Conservation (phyloP, 495 filamentous ascomycete species). For the Aspergillus biplanus region DNA sequence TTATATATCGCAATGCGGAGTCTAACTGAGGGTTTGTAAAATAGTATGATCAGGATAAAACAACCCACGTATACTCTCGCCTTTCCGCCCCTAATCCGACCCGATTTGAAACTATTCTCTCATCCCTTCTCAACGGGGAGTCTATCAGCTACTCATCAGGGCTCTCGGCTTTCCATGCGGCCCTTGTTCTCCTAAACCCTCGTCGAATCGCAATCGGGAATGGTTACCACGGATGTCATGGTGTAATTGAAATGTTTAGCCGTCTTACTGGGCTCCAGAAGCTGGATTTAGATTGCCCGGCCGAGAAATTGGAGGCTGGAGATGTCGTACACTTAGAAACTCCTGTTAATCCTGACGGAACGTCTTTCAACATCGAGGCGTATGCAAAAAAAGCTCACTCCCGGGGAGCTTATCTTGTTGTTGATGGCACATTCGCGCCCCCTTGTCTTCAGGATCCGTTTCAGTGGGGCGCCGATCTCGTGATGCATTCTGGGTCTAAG, state of each 20-base stretch:
- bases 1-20: no score
- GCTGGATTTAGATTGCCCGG: slow-evolving; percentile 63
- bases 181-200: slow-evolving; percentile 77
- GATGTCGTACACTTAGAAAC: slow-evolving; percentile 93
- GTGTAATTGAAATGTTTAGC: slow-evolving; percentile 69
- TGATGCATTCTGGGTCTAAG: slow-evolving; percentile 93
- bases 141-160: slow-evolving; percentile 81
- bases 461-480: slow-evolving; percentile 72
- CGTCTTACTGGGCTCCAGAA: slow-evolving; percentile 71
- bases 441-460: slow-evolving; percentile 89
- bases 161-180: slow-evolving; percentile 82
- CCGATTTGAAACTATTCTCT: slow-evolving; percentile 82
- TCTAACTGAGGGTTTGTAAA: slow-evolving; percentile 3
- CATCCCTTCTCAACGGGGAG: slow-evolving; percentile 69
- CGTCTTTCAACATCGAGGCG: slow-evolving; percentile 67
- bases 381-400: slow-evolving; percentile 74
- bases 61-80: slow-evolving; percentile 74
- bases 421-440: slow-evolving; percentile 93
- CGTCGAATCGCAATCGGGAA: slow-evolving; percentile 74
- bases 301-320: slow-evolving; percentile 62
- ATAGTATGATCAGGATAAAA: slow-evolving; percentile 31
- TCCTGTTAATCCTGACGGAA: slow-evolving; percentile 86
- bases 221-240: slow-evolving; percentile 94
- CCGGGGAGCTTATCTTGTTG: slow-evolving; percentile 72
- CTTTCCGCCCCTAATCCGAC: slow-evolving; percentile 71